Conservation (phyloP, 1,139 yeast species). For the Suhomyces atakaporum region DNA sequence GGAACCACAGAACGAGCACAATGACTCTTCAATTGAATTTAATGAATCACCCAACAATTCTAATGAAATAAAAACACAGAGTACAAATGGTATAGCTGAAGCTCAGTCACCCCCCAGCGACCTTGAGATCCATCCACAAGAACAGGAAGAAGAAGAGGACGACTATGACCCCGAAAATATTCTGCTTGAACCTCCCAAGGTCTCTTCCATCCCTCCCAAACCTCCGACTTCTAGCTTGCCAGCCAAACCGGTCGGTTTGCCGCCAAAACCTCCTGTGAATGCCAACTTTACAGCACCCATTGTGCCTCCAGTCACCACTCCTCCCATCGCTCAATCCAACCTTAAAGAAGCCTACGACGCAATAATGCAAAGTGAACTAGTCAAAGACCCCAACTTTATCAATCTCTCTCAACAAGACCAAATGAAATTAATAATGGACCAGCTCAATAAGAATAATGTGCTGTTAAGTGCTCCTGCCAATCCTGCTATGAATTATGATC, state of each 20-base stretch:
- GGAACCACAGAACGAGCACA: too few relatives aligned
- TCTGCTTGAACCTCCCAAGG: not conserved
- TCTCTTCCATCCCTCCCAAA: slow-evolving; percentile 6
- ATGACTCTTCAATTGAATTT: too few relatives aligned
- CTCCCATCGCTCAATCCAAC: slow-evolving; percentile 8
- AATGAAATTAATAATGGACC: slow-evolving; percentile 33
- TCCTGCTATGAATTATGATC: slow-evolving; percentile 34
- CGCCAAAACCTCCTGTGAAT: slow-evolving; percentile 34
- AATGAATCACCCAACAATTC: not conserved
- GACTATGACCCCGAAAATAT: slow-evolving; percentile 17
- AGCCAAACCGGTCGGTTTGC: slow-evolving; percentile 23
- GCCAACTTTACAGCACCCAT: slow-evolving; percentile 18
- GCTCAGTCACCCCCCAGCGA: not conserved
- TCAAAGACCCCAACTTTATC: slow-evolving; percentile 34
- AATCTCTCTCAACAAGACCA: slow-evolving; percentile 36
- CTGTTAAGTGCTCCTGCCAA: slow-evolving; percentile 20
- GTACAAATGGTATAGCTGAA: not conserved
- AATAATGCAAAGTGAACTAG: slow-evolving; percentile 35
- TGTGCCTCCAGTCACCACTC: slow-evolving; percentile 13
- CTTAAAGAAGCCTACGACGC: slow-evolving; percentile 38
- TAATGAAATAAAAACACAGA: not conserved
- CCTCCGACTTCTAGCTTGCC: slow-evolving; percentile 2
- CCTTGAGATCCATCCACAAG: not conserved
- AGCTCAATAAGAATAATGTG: slow-evolving; percentile 30
- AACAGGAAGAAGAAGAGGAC: slow-evolving; percentile 19